Evolutionary conservation across 192 early-diverging fungal species (phyloP), one percentile per base, ranked within the genome.

Genomic region (Coemansia nantahalensis): DNA sequence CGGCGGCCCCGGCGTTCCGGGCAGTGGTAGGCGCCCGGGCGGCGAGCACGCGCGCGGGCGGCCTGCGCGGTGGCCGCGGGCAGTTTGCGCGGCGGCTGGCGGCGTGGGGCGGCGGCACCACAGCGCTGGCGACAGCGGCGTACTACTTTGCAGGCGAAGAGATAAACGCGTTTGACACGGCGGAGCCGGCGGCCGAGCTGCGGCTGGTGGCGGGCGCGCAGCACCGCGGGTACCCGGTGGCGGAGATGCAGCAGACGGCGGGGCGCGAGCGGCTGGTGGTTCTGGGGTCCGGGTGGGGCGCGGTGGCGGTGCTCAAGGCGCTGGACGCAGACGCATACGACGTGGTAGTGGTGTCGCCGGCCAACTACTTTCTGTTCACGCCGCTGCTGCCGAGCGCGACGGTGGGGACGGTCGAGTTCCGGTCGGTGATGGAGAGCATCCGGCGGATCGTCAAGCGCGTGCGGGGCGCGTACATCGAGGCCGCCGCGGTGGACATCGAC

Each of bases 361-460:
- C 88, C 49, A 94, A 93, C 78, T 96, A 94, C 70, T 96, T 96
- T 69, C 78, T 96, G 46, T 86, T 85, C 51, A 81, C 88, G 40
- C 84, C 86, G 41, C 66, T 90, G 60, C 62, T 86, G 56, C 82
- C 84, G 26, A 84, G 80, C 49, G 84, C 81, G 41, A 94, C 93
- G 2, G 88, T 90, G 14, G 93, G 93, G 51, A 94, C 92, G 0
- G 80, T 96, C 30, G 92, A 94, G 61, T 79, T 92, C 38, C 79
- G 92, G 32, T 87, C 84, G 19, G 87, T 96, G 65, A 83, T 94
- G 66, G 84, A 90, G 66, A 87, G 92, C 15, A 83, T 93, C 28
- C 88, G 92, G 22, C 92, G 87, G 62, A 80, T 97, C 28, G 84
- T 86, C 68, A 97, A 97, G 79, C 79, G 79, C 24, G 79, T 87